A percentile compares a stretch with the other conserved stretches of the same genome.
phyloP scores from a whole-genome alignment of 2,329 filamentous ascomycete species.

The Zasmidium citrigriseum region DNA sequence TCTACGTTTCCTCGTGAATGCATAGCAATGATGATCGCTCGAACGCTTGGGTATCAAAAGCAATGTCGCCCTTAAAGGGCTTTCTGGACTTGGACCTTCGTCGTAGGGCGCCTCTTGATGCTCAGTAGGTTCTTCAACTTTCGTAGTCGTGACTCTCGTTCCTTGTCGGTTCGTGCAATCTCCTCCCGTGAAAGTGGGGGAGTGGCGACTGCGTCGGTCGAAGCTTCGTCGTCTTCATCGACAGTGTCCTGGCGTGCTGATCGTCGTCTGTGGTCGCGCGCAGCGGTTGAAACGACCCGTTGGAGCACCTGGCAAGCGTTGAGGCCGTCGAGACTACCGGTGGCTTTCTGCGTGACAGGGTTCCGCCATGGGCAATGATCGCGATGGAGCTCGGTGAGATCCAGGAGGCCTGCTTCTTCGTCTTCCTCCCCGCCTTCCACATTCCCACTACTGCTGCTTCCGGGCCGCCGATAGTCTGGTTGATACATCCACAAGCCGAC shows the following conservation, averaged over 20 bases:
- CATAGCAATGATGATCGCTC: background rate
- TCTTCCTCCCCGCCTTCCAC: slow-evolving; percentile 44
- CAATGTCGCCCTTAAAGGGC: background rate
- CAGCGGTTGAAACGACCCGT: slow-evolving; percentile 32
- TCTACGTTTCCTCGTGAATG: background rate
- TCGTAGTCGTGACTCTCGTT: slow-evolving; percentile 34
- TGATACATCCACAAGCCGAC: slow-evolving; percentile 93
- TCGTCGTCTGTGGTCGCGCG: slow-evolving; percentile 33
- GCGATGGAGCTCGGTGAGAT: slow-evolving; percentile 38
- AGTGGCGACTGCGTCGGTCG: slow-evolving; percentile 2
- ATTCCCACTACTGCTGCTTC: slow-evolving; percentile 25
- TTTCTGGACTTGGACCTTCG: slow-evolving; percentile 9
- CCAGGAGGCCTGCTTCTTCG: slow-evolving; percentile 21
- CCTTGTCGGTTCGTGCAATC: slow-evolving; percentile 34
- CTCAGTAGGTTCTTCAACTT: slow-evolving; percentile 38
- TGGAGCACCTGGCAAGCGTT: slow-evolving; percentile 36
- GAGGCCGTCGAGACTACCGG: slow-evolving; percentile 33
- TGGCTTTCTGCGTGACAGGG: slow-evolving; percentile 32
- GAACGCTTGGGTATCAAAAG: background rate
- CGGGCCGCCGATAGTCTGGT: slow-evolving; percentile 49
- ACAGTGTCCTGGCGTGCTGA: slow-evolving; percentile 23
- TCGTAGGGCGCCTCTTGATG: slow-evolving; percentile 31
- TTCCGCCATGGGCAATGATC: slow-evolving; percentile 42
- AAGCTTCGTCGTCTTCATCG: slow-evolving; percentile 6
- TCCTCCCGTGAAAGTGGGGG: slow-evolving; percentile 29